These are phyloP conservation scores for Aotearoamyces nothofagi DNA, from an alignment of 2,329 filamentous ascomycete genomes.

Conservation along the genomic window DNA sequence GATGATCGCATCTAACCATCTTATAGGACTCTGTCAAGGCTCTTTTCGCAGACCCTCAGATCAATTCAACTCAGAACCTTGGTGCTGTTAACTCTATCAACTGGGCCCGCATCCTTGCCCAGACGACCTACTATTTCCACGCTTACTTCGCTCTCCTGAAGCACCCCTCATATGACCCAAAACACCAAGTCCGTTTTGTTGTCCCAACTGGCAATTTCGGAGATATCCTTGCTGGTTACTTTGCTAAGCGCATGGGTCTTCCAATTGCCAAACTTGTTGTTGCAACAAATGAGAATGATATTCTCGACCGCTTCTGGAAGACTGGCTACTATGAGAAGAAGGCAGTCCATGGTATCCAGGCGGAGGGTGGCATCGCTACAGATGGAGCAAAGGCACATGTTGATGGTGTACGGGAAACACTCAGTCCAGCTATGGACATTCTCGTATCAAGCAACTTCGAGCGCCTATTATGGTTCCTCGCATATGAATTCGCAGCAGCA, in stretches of 20 bases:
- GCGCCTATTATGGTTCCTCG: constrained; percentile 84
- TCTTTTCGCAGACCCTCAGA: constrained; percentile 72
- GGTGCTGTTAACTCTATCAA: constrained; percentile 96
- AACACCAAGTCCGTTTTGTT: constrained; percentile 65
- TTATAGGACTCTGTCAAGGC: constrained; percentile 77
- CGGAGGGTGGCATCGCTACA: constrained; percentile 35
- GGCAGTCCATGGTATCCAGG: constrained; percentile 38
- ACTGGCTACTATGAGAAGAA: constrained; percentile 78
- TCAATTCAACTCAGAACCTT: constrained; percentile 70
- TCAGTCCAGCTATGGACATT: constrained; percentile 95
- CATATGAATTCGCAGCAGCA: constrained; percentile 50
- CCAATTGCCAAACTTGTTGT: constrained; percentile 80
- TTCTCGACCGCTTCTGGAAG: constrained; percentile 84
- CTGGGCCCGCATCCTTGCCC: constrained; percentile 85
- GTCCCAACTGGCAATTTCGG: constrained; percentile 96
- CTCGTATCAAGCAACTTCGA: constrained; percentile 95
- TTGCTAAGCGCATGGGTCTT: constrained; percentile 79
- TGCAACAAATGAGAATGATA: constrained; percentile 93
- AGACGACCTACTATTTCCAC: constrained; percentile 95
- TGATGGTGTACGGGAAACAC: constrained; percentile 74
- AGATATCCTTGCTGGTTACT: constrained; percentile 86
- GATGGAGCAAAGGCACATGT: constrained; percentile 46
- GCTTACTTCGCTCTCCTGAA: constrained; percentile 73
- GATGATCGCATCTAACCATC: constrained; percentile 4
- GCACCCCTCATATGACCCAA: constrained; percentile 43